These are phyloP conservation scores for Zarea fungicola DNA, from an alignment of 2,329 filamentous ascomycete species.

Conservation along the genomic window DNA sequence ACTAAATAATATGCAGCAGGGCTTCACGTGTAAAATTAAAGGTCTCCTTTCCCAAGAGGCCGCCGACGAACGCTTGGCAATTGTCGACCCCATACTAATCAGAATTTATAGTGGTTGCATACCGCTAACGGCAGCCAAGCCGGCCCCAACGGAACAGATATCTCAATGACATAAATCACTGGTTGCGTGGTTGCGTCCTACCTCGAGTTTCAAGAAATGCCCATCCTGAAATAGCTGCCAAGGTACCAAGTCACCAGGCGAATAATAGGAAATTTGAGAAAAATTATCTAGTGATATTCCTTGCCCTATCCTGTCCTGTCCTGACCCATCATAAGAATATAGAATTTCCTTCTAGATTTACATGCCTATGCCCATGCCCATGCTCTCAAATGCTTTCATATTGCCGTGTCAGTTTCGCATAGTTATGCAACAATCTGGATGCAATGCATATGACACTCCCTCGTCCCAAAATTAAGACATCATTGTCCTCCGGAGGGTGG, in stretches of 20 bases:
- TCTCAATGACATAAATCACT: too few species aligned
- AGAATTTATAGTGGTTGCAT: constrained; percentile 4
- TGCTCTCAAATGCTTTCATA: background rate
- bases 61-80: constrained; percentile 6
- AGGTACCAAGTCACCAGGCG: too few species aligned
- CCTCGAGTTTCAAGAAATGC: background rate
- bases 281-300: too few species aligned
- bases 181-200: too few species aligned
- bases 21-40: background rate
- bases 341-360: background rate
- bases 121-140: background rate
- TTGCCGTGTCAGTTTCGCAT: background rate
- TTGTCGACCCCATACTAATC: too few species aligned
- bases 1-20: too few species aligned
- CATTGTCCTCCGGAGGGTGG: too few species aligned
- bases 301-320: too few species aligned
- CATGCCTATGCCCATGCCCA: background rate
- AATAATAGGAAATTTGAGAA: too few species aligned
- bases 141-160: background rate
- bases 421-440: background rate
- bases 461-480: too few species aligned
- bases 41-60: too few species aligned
- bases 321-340: background rate
- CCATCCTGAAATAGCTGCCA: constrained; percentile 3
- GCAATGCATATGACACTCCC: background rate